These are phyloP conservation scores for Ophiobolus disseminans DNA, from an alignment of 2,329 filamentous ascomycete genomes.

Conservation along the genomic window DNA sequence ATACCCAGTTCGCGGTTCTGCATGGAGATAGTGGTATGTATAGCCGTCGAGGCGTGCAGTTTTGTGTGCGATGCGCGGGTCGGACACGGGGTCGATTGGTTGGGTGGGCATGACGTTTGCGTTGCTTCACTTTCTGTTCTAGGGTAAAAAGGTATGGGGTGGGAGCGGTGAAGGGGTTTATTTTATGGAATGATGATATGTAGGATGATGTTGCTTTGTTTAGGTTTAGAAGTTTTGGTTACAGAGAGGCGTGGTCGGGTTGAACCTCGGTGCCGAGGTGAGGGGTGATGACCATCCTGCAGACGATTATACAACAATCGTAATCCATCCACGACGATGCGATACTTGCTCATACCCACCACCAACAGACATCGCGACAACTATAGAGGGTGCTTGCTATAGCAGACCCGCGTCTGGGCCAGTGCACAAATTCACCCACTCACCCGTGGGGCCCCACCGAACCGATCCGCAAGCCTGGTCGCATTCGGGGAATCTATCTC, in stretches of 20 bases:
- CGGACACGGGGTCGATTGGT: constrained; percentile 68
- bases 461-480: constrained; percentile 3
- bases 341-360: not conserved
- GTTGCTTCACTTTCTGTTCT: constrained; percentile 1
- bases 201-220: not conserved
- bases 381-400: constrained; percentile 18
- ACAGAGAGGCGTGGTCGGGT: too few species aligned
- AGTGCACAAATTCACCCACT: not conserved
- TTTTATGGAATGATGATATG: too few species aligned
- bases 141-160: constrained; percentile 7
- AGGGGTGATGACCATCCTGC: too few species aligned
- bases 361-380: not conserved
- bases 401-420: not conserved
- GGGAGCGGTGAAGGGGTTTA: not conserved
- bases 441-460: not conserved
- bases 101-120: constrained; percentile 59
- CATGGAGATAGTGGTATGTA: constrained; percentile 71
- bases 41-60: constrained; percentile 70
- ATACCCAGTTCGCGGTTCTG: constrained; percentile 52
- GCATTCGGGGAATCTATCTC: constrained; percentile 1
- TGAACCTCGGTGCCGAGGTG: constrained; percentile 16
- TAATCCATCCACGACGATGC: too few species aligned
- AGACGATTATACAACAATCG: too few species aligned
- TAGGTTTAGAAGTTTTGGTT: not conserved
- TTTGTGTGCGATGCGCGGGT: constrained; percentile 70